Evolutionary conservation across 768 basidiomycete genomes (phyloP), one percentile per base, ranked within the genome.

Genomic region (Lepiota brunneoincarnata): DNA sequence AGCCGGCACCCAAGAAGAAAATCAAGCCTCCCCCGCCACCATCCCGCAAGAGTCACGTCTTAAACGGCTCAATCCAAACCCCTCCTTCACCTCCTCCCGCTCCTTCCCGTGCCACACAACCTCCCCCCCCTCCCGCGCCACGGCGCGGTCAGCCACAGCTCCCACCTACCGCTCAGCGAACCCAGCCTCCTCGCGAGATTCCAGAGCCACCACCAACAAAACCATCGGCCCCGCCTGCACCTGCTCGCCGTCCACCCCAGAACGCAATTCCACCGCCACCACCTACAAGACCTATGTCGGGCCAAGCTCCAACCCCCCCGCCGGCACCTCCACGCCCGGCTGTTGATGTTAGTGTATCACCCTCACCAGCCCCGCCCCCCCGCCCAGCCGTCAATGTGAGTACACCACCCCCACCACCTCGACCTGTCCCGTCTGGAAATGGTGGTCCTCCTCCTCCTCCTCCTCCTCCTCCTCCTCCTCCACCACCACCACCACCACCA

Each of bases 1-100:
- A 63, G 47, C 59, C 43, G 34, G 60, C 52, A 60, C 59, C 51
- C 64, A 71, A 75, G 62, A 77, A 76, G 58, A 76, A 76, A 61
- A 64, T 73, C 21, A 80, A 81, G 56, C 74, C 75, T 1, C 77
- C 85, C 1, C 79, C 86, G 3, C 81, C 82, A 0, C 77, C 79
- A 11, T 46, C 50, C 14, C 75, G 71, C 6, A 54, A 59, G 18
- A 50, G 51, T 43, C 55, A 47, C 14, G 21, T 48, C 24, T 39
- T 46, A 42, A 57, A 78, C 68, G 50, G 60, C 56, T 55, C 69
- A 38, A 60, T 74, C 3, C 66, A 72, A 6, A 65, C 71, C 0
- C 64, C 76, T 0, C 67, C 75, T 7, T 70, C 72, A 2, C 70
- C 74, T 1, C 70, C 73, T 4, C 63, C 71, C 37, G 61, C 72